A percentile compares a stretch with the other conserved stretches of the same genome.
These are phyloP conservation scores for Diaporthe australafricana DNA, from an alignment of 2,329 filamentous ascomycete genomes.

Conservation along the genomic window DNA sequence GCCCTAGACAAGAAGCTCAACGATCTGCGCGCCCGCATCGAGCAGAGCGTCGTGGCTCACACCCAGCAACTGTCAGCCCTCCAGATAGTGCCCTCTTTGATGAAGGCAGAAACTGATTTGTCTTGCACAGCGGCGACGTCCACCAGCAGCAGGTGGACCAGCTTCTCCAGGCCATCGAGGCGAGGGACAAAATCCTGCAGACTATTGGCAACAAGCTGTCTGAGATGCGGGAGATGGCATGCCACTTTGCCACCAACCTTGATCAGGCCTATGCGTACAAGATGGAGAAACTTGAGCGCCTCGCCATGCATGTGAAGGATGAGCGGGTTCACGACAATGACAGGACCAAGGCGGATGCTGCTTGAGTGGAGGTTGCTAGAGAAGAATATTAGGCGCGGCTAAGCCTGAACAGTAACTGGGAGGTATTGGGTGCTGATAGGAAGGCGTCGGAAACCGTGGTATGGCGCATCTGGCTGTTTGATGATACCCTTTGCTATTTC, in stretches of 20 bases:
- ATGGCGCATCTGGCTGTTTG: conserved; percentile 1
- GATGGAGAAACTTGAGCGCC: conserved; percentile 37
- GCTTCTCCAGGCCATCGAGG: conserved; percentile 39
- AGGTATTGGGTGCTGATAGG: neutral
- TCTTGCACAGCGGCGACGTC: conserved; percentile 32
- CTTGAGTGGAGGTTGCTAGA: conserved; percentile 14
- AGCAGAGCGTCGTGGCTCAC: conserved; percentile 29
- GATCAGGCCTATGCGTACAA: conserved; percentile 39
- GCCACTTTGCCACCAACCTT: conserved; percentile 38
- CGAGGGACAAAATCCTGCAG: conserved; percentile 40
- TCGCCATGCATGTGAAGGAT: conserved; percentile 6
- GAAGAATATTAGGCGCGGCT: neutral
- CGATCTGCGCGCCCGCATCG: conserved; percentile 25
- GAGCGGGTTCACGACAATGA: conserved; percentile 1
- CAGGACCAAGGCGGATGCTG: conserved; percentile 16
- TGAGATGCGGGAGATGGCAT: conserved; percentile 30
- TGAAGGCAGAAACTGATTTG: neutral
- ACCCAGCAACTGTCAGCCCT: conserved; percentile 29
- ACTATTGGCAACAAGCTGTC: conserved; percentile 36
- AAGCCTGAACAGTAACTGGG: neutral
- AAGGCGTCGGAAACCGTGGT: neutral
- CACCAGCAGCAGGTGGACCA: conserved; percentile 38
- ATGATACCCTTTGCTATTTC: conserved; percentile 34
- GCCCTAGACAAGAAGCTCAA: conserved; percentile 31
- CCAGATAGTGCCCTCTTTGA: too few relatives aligned